Evolutionary conservation across 2,329 filamentous ascomycete species (phyloP).

Genomic region (Exophiala lecanii-corni): DNA sequence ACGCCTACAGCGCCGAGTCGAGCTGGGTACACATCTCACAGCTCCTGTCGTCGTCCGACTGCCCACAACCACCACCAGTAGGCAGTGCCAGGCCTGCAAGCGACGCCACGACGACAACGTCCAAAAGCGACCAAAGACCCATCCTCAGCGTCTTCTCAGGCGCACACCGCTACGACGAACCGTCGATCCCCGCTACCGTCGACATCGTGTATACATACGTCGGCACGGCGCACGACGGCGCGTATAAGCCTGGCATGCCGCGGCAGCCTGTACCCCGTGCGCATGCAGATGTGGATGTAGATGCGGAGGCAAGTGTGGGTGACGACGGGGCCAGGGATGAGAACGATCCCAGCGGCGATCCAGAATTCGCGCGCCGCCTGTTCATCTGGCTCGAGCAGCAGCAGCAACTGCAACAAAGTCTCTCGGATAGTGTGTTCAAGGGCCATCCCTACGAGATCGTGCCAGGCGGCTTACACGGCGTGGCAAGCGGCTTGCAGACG

Average conservation of each 20-base stretch:
- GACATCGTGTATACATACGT: constrained; percentile 34
- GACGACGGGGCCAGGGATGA: constrained; percentile 26
- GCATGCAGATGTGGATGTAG: no score
- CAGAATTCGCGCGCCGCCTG: constrained; percentile 43
- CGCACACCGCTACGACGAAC: constrained; percentile 38
- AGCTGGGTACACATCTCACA: constrained; percentile 42
- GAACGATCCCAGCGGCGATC: no score
- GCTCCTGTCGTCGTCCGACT: no score
- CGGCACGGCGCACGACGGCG: constrained; percentile 28
- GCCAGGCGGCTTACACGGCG: constrained; percentile 38
- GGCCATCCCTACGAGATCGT: constrained; percentile 48
- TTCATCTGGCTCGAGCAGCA: constrained; percentile 42
- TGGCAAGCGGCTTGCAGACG: constrained; percentile 5
- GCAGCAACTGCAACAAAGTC: no score
- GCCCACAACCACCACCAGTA: no score
- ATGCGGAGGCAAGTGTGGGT: no score
- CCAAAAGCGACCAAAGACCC: no score
- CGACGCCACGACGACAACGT: no score
- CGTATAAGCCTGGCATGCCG: constrained; percentile 17
- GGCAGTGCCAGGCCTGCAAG: no score
- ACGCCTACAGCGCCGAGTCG: constrained; percentile 52
- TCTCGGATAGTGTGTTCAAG: constrained; percentile 46
- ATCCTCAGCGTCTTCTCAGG: constrained; percentile 42
- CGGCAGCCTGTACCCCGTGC: constrained; percentile 23
- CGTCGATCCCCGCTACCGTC: constrained; percentile 31